phyloP scores from a whole-genome alignment of 108 stramenopile genomes.

The Tribonema minus region DNA sequence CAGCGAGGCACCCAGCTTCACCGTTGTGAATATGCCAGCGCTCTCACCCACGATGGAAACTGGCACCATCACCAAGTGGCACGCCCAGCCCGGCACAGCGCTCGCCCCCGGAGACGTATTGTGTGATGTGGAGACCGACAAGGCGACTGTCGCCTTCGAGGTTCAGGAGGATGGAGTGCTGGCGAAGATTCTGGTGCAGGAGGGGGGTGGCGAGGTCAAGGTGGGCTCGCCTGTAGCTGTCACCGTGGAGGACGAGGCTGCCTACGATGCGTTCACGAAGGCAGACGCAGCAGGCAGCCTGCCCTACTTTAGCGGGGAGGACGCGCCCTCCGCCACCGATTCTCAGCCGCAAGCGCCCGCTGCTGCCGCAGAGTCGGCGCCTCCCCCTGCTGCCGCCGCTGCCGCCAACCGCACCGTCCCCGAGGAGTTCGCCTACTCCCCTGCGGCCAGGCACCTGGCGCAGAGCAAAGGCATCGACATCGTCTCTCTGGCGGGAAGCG shows the following conservation, averaged over 20 bases:
- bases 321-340: no score
- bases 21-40: conserved; percentile 80
- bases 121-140: conserved; percentile 97
- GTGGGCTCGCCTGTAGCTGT: conserved; percentile 50
- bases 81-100: conserved; percentile 70
- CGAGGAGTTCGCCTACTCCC: conserved; percentile 60
- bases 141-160: conserved; percentile 95
- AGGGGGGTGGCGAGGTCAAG: conserved; percentile 62
- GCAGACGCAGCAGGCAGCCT: conserved; percentile 42
- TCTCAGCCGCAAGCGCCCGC: no score
- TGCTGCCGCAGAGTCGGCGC: conserved; percentile 18
- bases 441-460: conserved; percentile 73
- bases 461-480: conserved; percentile 71
- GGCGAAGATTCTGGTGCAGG: conserved; percentile 80
- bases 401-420: conserved; percentile 29
- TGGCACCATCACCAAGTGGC: conserved; percentile 85
- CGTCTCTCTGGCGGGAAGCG: conserved; percentile 67
- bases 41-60: conserved; percentile 81
- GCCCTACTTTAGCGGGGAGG: neutral
- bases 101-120: conserved; percentile 83
- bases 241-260: conserved; percentile 49
- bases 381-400: conserved; percentile 2
- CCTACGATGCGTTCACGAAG: conserved; percentile 39
- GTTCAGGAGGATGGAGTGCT: conserved; percentile 91
- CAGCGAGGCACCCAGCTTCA: neutral